Conservation (phyloP, 179 eudicot species). For the Beta macrorhiza region DNA sequence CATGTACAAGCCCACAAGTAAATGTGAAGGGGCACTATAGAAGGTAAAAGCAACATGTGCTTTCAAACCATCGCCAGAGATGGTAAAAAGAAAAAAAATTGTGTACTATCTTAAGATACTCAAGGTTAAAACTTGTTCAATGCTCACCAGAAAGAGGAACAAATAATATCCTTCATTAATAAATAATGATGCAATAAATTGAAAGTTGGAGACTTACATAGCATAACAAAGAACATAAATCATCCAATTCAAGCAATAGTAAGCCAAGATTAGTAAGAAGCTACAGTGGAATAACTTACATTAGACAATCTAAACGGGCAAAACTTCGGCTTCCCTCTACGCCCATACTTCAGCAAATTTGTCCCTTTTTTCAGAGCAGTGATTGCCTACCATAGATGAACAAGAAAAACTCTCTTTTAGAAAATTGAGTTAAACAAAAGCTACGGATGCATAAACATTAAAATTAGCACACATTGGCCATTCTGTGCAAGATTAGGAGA, state of each 20-base stretch:
- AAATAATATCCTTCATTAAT: not conserved
- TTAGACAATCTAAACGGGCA: conserved; percentile 66
- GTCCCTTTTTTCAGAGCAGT: conserved; percentile 70
- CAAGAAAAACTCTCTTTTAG: not conserved
- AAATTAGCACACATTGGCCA: not conserved
- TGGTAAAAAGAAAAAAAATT: not conserved
- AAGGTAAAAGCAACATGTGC: not conserved
- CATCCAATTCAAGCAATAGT: not conserved
- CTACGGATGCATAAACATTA: not conserved
- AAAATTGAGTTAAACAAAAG: conserved; percentile 1
- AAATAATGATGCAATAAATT: not conserved
- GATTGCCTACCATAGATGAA: conserved; percentile 45
- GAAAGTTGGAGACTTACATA: not conserved
- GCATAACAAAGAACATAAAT: not conserved
- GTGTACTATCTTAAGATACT: not conserved
- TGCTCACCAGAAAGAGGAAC: not conserved
- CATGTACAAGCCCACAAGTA: not conserved
- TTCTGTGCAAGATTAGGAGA: not conserved
- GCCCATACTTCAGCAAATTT: conserved; percentile 66
- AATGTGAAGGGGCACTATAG: not conserved
- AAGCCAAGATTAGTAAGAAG: not conserved
- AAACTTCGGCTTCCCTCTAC: conserved; percentile 74
- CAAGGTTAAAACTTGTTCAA: not conserved
- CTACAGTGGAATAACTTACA: conserved; percentile 36
- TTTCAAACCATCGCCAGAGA: not conserved